These are phyloP conservation scores for Camellia lanceoleosa DNA, from an alignment of 148 eudicot species.

Conservation along the genomic window DNA sequence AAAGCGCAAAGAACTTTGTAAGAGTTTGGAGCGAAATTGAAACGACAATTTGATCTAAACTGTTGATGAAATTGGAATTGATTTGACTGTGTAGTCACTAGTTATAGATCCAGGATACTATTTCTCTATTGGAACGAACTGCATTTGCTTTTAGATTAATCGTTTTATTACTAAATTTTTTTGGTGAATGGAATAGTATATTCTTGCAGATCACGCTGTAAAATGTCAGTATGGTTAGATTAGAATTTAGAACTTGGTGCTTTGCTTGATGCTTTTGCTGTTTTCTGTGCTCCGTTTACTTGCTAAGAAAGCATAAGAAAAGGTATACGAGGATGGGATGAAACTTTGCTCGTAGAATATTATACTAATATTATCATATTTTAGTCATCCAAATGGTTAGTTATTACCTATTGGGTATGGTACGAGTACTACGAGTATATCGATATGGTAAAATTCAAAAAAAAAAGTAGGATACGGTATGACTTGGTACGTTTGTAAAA, in stretches of 20 bases:
- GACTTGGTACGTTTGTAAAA: no score
- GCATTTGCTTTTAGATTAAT: neutral
- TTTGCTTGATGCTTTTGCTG: neutral
- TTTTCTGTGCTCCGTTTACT: neutral
- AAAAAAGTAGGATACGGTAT: no score
- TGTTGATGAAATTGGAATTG: slow-evolving; percentile 6
- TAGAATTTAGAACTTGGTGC: neutral
- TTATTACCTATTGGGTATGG: no score
- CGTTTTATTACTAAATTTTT: no score
- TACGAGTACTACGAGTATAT: no score
- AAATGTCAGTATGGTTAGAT: neutral
- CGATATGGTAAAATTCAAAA: no score
- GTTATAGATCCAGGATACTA: neutral
- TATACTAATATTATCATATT: neutral
- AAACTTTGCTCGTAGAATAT: neutral
- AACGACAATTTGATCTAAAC: neutral
- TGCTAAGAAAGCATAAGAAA: neutral
- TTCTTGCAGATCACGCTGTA: neutral
- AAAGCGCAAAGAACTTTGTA: neutral
- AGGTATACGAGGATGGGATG: neutral
- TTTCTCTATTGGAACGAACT: neutral
- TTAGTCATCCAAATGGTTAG: no score
- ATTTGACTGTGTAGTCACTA: neutral
- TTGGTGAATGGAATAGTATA: neutral
- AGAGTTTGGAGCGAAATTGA: neutral